Base-by-base conservation (phyloP, 2,329 filamentous ascomycete genomes). In the Ploettnerulaceae sp. region DNA sequence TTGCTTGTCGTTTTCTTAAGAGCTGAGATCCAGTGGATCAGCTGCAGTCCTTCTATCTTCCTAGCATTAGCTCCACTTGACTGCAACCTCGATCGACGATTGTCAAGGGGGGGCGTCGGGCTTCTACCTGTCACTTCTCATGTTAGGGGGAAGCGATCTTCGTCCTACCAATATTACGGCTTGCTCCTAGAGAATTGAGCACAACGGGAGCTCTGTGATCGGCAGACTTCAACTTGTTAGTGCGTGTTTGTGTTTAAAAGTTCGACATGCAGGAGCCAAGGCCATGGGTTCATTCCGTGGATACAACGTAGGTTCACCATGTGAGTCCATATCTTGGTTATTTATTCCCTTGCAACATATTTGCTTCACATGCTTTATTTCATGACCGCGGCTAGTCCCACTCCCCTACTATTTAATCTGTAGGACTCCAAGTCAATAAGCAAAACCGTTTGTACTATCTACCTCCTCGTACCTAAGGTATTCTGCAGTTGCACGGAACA, bases 161-260 rank as follows among this genome's bases (percentile, higher is more conserved):
- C 39, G 29, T 42, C 28, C 39, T 18, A 42, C 29, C 21, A 42
- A 33, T 34, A 32, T 42, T 34, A 11, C 28, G 29, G 29, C 29
- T 42, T 24, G 14, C 34, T 42, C 29, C 29, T 42, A 29, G 7
- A 29, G 37, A 11, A 21, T 31, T 42, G 28, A 32, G 29, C 29
- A 9, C 20, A 33, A 5, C 8, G 14, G 21, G 26, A 26, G 29
- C 21, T 42, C 29, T 18, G 20, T 34, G 29, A 42, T 42, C 39
- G 29, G 15, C 29, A 42, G 18, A 33, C 11, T 29, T 29, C 26
- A 4, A 29, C 26, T n/a, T 29, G 11, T n/a, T 26, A 26, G 24
- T n/a, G n/a, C n/a, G n/a, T n/a, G n/a, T n/a, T n/a, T n/a, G n/a
- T n/a, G n/a, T n/a, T n/a, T n/a, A n/a, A n/a, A n/a, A n/a, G n/a